Base-by-base conservation (phyloP, 208 protist species). In the Lotmaria passim region DNA sequence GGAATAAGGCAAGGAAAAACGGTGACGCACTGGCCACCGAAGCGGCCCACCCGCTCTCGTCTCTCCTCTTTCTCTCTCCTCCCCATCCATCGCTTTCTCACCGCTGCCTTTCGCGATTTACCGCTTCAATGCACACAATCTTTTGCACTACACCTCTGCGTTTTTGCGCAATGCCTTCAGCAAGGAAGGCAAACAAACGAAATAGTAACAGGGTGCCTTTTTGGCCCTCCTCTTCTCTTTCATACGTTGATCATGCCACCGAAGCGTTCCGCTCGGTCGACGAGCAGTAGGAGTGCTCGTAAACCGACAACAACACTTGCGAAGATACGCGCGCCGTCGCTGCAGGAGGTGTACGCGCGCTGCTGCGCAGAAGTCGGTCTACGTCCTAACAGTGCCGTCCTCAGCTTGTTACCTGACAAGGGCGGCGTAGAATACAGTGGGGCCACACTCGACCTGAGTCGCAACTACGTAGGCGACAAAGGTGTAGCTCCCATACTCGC, bases 401-500 rank as follows among this genome's bases (percentile, higher is more conserved):
- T 85, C 7, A 78, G 69, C 15, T 12, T 93, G 43, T 78, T 97
- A 12, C 83, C 87, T 5, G 73, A 85, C 14, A 82, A 89, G 38
- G 38, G 74, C 12, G 79, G 69, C 3, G 65, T 41, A 8, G 56
- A 79, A 52, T 52, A 83, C 88, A 6, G 33, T 8, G 30, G n/a
- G 2, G 60, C 52, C 28, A 69, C 59, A 1, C 57, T 96, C 6
- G 87, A 98, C 56, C 69, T 97, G 15, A 91, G 76, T 26, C 74
- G 69, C 24, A 98, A 98, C 76, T 97, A 97, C 64, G 60, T 98
- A 3, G 94, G 93, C 0, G 91, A 98, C 71, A 86, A 82, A n/a
- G 93, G 93, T 10, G 52, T 96, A 8, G 41, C 89, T 11, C 81
- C 93, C 10, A 68, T 98, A 15, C 60, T 95, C 2, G 55, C 69